A percentile compares a stretch with the other conserved stretches of the same genome.
These are phyloP conservation scores for Monilinia fructicola DNA, from an alignment of 2,329 filamentous ascomycete species.

Conservation along the genomic window DNA sequence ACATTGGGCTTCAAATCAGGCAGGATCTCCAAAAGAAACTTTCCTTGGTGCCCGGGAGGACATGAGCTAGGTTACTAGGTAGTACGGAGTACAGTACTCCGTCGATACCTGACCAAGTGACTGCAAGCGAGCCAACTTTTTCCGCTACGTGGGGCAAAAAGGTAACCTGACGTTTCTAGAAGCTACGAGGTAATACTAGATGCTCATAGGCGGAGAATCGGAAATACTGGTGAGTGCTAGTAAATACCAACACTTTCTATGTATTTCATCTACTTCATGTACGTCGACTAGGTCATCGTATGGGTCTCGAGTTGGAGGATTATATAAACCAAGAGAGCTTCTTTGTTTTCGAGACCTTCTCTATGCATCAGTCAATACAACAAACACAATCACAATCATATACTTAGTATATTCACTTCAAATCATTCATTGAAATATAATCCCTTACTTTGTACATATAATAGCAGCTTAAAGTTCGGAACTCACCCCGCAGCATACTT, in stretches of 20 bases:
- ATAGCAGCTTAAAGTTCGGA: not conserved
- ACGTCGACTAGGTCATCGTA: slow-evolving; percentile 14
- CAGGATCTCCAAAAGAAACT: not conserved
- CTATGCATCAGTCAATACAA: slow-evolving; percentile 6
- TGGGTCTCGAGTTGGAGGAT: not conserved
- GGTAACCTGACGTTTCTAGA: slow-evolving; percentile 20
- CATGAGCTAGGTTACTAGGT: too few species aligned
- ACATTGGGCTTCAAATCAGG: slow-evolving; percentile 10
- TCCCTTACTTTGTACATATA: too few species aligned
- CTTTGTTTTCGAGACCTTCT: not conserved
- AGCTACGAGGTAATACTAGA: slow-evolving; percentile 14
- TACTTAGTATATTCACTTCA: not conserved
- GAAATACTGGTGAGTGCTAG: not conserved
- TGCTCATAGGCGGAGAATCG: not conserved
- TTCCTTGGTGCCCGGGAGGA: not conserved
- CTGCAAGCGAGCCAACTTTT: slow-evolving; percentile 3
- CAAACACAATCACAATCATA: not conserved
- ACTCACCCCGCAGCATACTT: slow-evolving; percentile 16
- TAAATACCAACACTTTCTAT: slow-evolving; percentile 14
- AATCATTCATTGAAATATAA: slow-evolving; percentile 5
- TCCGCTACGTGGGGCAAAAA: slow-evolving; percentile 1
- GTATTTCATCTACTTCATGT: not conserved
- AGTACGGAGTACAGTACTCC: too few species aligned
- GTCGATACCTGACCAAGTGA: too few species aligned
- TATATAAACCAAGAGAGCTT: slow-evolving; percentile 16